Evolutionary conservation across 345 rosid species (phyloP).

Genomic region (Gossypioides kirkii): DNA sequence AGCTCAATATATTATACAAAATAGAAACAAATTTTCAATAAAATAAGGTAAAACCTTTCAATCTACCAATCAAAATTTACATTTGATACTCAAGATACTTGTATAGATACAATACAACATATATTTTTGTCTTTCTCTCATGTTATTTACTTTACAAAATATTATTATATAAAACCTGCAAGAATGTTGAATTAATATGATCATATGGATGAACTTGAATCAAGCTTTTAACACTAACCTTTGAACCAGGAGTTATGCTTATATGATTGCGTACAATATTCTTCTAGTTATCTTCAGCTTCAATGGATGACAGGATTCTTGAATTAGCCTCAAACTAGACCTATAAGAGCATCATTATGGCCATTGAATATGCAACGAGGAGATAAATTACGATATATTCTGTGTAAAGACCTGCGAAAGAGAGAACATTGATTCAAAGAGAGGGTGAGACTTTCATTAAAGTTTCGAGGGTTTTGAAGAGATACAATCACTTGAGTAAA

Average conservation of each 20-base stretch:
- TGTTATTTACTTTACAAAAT: constrained; percentile 33
- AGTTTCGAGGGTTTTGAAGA: not conserved
- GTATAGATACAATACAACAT: constrained; percentile 9
- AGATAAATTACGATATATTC: constrained; percentile 26
- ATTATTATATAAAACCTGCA: constrained; percentile 32
- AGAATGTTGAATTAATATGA: constrained; percentile 41
- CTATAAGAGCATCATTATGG: constrained; percentile 32
- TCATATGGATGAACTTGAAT: constrained; percentile 16
- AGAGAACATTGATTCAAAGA: not conserved
- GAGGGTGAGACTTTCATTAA: not conserved
- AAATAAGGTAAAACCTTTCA: not conserved
- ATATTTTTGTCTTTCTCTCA: constrained; percentile 13
- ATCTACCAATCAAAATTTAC: constrained; percentile 22
- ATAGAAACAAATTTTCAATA: not conserved
- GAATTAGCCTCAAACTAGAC: constrained; percentile 2
- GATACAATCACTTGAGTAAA: not conserved
- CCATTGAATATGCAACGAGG: constrained; percentile 24
- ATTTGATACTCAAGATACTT: constrained; percentile 1
- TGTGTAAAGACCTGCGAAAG: constrained; percentile 45
- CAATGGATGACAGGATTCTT: not conserved
- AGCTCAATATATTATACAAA: too few species aligned
- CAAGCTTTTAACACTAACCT: constrained; percentile 8
- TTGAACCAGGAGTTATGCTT: not conserved
- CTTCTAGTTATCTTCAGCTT: constrained; percentile 16
- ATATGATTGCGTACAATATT: not conserved